A percentile compares a stretch with the other conserved stretches of the same genome.
phyloP scores from a whole-genome alignment of 768 basidiomycete genomes.

The Lentinula sp. region DNA sequence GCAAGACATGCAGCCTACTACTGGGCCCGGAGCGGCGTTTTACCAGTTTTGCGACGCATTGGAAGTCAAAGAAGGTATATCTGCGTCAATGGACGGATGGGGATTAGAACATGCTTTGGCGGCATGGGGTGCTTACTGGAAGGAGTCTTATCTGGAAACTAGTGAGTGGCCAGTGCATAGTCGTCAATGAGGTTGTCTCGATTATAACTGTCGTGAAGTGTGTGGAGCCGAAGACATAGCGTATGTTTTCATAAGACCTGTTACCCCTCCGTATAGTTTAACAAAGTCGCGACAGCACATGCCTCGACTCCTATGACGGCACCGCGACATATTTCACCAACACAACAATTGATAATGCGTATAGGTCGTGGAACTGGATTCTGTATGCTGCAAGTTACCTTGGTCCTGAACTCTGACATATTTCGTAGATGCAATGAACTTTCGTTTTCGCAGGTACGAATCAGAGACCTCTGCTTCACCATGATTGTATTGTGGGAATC shows the following conservation, averaged over 20 bases:
- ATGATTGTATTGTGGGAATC: not conserved
- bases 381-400: conserved; percentile 33
- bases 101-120: conserved; percentile 54
- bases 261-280: too few species aligned
- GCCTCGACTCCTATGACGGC: conserved; percentile 36
- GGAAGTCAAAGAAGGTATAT: conserved; percentile 53
- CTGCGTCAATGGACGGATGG: conserved; percentile 48
- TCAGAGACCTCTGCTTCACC: not conserved
- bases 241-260: conserved; percentile 28
- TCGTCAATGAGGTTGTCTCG: not conserved
- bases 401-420: not conserved
- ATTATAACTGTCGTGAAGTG: conserved; percentile 27
- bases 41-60: conserved; percentile 63
- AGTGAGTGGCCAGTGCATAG: conserved; percentile 3
- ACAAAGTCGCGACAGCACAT: conserved; percentile 22
- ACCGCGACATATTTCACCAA: conserved; percentile 43
- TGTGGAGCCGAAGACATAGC: conserved; percentile 41
- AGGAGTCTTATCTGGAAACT: conserved; percentile 26
- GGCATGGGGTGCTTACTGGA: conserved; percentile 60
- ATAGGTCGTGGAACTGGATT: conserved; percentile 69
- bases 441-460: conserved; percentile 50
- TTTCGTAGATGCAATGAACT: conserved; percentile 58
- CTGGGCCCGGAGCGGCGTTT: conserved; percentile 41
- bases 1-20: conserved; percentile 52
- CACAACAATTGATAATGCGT: conserved; percentile 44